Base-by-base conservation (phyloP, 164 flowering plant species). In the Amborella trichopoda region DNA sequence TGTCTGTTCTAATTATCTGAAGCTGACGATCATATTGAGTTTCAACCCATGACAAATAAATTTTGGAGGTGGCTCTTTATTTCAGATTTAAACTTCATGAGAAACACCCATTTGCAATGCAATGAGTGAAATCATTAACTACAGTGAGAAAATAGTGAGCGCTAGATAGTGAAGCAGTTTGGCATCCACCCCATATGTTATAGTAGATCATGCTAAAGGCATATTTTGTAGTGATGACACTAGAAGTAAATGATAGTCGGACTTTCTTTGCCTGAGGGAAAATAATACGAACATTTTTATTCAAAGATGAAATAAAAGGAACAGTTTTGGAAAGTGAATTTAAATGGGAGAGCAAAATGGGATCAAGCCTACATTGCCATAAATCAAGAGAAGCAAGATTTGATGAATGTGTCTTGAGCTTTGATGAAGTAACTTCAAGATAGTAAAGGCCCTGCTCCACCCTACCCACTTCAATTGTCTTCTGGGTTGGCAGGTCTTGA, bases 181-280 rank as follows among this genome's bases (percentile, higher is more conserved):
- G 18, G 17, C 26, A 46, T 9, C 37, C 37, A 2, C 50, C 50
- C 50, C 26, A 47, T 11, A 47, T 47, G 19, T 47, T 38, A 30
- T 38, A 47, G 20, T 32, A 26, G 24, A 47, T 28, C 14, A 45
- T 18, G 20, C 32, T 30, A 5, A 47, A 47, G 14, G 22, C 23
- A 1, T 23, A 4, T 13, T 24, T 27, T 9, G 36, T 13, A 14
- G 33, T 17, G 19, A n/a, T 25, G 13, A 4, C 24, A 10, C 49
- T 45, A 25, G 19, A 26, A 26, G 19, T 24, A 45, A 45, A 45
- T 6, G 49, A 22, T 18, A 45, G 5, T 9, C 1, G 14, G 13
- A 25, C 20, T 21, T 47, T 23, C 32, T 47, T 47, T n/a, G n/a
- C n/a, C n/a, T n/a, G n/a, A n/a, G n/a, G n/a, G n/a, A n/a, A n/a